These are phyloP conservation scores for Cryptosporidium parvum DNA, from an alignment of 169 alveolate genomes.

Conservation along the genomic window DNA sequence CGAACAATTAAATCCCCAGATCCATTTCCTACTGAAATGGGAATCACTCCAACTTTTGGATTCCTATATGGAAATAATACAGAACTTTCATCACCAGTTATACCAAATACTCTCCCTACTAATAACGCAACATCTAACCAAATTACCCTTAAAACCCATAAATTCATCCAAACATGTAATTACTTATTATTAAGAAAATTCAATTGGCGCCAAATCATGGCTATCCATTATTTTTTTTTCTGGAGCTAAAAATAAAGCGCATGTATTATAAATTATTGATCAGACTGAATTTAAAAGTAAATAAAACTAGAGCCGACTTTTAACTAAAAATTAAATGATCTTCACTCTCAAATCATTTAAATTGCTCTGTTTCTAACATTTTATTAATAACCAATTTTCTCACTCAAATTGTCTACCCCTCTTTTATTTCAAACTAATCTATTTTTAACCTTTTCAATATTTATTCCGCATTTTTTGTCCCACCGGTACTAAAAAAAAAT, in stretches of 20 bases:
- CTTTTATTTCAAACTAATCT: not conserved
- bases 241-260: not conserved
- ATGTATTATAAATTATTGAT: not conserved
- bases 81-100: not conserved
- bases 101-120: not conserved
- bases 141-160: not conserved
- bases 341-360: not conserved
- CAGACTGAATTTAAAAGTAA: too few relatives aligned
- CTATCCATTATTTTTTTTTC: not conserved
- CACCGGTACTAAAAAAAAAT: not conserved
- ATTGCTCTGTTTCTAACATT: too few relatives aligned
- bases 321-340: too few relatives aligned
- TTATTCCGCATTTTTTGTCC: not conserved
- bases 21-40: slow-evolving; percentile 15
- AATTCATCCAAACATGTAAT: slow-evolving; percentile 21
- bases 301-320: too few relatives aligned
- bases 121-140: not conserved
- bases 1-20: not conserved
- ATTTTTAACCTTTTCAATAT: not conserved
- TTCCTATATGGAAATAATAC: slow-evolving; percentile 20
- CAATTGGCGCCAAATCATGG: not conserved
- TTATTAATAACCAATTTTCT: too few relatives aligned
- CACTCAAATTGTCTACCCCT: too few relatives aligned
- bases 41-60: slow-evolving; percentile 52
- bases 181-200: not conserved